A percentile compares a stretch with the other conserved stretches of the same genome.
These are phyloP conservation scores for Auriscalpium orientale DNA, from an alignment of 768 basidiomycete species.

Conservation along the genomic window DNA sequence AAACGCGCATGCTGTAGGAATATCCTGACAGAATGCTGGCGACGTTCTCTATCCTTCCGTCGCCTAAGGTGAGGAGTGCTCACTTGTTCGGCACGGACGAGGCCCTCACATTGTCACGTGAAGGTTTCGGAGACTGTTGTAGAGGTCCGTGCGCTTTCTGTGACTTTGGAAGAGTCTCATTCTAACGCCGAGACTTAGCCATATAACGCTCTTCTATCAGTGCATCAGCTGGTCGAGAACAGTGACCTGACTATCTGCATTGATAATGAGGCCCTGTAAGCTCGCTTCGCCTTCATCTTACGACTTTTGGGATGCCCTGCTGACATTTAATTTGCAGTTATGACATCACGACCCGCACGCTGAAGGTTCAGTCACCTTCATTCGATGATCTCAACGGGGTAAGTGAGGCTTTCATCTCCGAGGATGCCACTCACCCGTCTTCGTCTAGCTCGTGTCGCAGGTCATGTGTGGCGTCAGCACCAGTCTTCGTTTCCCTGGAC, in stretches of 20 bases:
- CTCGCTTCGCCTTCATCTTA: conserved; percentile 3
- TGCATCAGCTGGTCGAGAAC: conserved; percentile 86
- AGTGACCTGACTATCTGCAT: conserved; percentile 79
- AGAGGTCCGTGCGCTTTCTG: conserved; percentile 30
- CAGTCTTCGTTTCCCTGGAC: conserved; percentile 88
- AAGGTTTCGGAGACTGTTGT: conserved; percentile 43
- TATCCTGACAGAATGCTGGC: conserved; percentile 40
- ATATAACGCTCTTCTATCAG: conserved; percentile 78
- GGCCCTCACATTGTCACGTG: neutral
- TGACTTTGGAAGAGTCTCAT: neutral
- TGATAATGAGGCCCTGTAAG: conserved; percentile 82
- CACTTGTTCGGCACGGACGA: neutral
- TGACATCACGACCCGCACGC: conserved; percentile 56
- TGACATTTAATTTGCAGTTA: conserved; percentile 38
- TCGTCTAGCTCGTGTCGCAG: conserved; percentile 58
- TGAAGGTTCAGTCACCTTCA: conserved; percentile 56
- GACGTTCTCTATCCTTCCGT: conserved; percentile 47
- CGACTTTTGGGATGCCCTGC: neutral
- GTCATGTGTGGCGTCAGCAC: conserved; percentile 96
- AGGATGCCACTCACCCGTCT: neutral
- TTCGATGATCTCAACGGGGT: conserved; percentile 69
- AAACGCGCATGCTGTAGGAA: conserved; percentile 43
- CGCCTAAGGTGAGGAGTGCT: conserved; percentile 39
- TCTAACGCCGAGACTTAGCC: conserved; percentile 35
- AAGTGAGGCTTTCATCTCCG: conserved; percentile 13